phyloP scores from a whole-genome alignment of 345 rosid genomes.

The Acer campestre region DNA sequence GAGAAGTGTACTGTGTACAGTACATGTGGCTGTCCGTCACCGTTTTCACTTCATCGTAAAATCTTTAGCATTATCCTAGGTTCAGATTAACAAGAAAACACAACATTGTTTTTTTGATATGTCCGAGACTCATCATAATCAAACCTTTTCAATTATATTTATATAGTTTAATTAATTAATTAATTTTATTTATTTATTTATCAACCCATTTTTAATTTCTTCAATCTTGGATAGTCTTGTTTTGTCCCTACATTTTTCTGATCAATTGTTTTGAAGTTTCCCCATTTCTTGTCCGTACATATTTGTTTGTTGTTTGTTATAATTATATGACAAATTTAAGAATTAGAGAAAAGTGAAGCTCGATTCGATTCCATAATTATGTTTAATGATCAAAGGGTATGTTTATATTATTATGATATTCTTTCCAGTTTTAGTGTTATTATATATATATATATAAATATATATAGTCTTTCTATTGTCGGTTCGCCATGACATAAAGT shows the following conservation, averaged over 20 bases:
- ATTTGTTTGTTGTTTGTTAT: no score
- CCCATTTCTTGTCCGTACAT: neutral
- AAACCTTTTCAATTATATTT: neutral
- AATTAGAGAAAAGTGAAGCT: no score
- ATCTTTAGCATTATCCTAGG: conserved; percentile 5
- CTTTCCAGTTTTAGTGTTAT: no score
- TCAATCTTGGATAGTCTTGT: neutral
- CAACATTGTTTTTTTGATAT: conserved; percentile 14
- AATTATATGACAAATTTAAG: no score
- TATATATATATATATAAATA: no score
- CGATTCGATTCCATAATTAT: no score
- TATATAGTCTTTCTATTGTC: no score
- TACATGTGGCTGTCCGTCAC: conserved; percentile 15
- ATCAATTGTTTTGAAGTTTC: neutral
- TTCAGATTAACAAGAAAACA: neutral
- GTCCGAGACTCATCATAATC: conserved; percentile 15
- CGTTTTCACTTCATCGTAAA: neutral
- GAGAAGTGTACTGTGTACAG: neutral
- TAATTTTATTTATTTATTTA: neutral
- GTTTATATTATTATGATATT: no score
- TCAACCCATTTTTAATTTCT: no score
- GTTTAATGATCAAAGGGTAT: no score
- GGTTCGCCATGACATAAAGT: no score
- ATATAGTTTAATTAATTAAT: neutral
- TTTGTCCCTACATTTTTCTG: neutral